A percentile compares a stretch with the other conserved stretches of the same genome.
phyloP scores from a whole-genome alignment of 2,329 filamentous ascomycete genomes.

The Aspergillus pseudoterreus region DNA sequence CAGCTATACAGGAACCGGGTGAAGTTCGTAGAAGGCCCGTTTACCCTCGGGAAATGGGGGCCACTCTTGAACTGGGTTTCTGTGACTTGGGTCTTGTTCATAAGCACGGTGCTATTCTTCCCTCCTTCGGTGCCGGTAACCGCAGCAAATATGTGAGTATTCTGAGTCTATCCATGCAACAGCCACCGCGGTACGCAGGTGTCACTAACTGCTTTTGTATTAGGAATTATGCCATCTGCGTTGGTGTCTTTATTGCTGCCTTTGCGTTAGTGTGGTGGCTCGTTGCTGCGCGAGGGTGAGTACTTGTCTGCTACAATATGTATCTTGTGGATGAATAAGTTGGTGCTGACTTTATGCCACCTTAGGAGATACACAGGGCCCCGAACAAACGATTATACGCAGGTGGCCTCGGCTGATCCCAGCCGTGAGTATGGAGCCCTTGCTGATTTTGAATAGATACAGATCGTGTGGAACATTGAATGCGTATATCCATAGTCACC shows the following conservation, averaged over 20 bases:
- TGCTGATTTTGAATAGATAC: neutral
- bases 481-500: too few relatives aligned
- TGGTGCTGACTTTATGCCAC: conserved; percentile 7
- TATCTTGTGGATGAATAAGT: neutral
- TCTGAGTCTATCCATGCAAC: neutral
- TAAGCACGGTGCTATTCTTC: conserved; percentile 59
- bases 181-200: neutral
- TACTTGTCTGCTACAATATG: conserved; percentile 11
- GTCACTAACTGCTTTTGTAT: too few relatives aligned
- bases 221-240: conserved; percentile 49
- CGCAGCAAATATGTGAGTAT: conserved; percentile 44
- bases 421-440: conserved; percentile 16
- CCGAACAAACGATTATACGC: conserved; percentile 51
- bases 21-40: conserved; percentile 55
- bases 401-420: conserved; percentile 30
- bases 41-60: conserved; percentile 55
- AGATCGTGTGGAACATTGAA: too few relatives aligned
- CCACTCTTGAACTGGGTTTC: conserved; percentile 54
- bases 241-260: conserved; percentile 43
- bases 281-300: conserved; percentile 38
- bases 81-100: conserved; percentile 60
- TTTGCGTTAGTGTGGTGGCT: conserved; percentile 53
- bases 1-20: conserved; percentile 51
- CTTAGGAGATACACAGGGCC: conserved; percentile 57
- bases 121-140: conserved; percentile 48